Percentiles rank a stretch among this genome's conserved stretches.
These are phyloP conservation scores for Penicillium angulare DNA, from an alignment of 495 filamentous ascomycete genomes.

Conservation along the genomic window DNA sequence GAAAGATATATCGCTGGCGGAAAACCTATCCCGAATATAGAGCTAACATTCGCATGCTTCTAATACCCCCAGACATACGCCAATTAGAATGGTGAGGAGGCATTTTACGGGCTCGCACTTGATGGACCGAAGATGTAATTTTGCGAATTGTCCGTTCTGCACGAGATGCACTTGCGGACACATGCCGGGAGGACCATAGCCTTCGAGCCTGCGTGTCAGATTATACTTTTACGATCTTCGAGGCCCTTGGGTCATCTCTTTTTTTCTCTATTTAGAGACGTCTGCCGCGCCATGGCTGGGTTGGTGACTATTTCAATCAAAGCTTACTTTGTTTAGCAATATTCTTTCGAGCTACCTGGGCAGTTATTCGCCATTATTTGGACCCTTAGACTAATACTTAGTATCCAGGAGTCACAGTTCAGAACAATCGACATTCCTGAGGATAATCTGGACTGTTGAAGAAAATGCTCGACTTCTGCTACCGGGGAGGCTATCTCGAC, in stretches of 20 bases:
- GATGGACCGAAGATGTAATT: slow-evolving; percentile 15
- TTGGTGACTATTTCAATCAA: background rate
- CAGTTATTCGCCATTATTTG: background rate
- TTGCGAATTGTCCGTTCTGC: slow-evolving; percentile 11
- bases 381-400: too few relatives aligned
- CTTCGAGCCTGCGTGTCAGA: too few relatives aligned
- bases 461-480: too few relatives aligned
- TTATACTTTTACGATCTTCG: background rate
- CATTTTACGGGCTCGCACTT: slow-evolving; percentile 14
- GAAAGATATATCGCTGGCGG: slow-evolving; percentile 6
- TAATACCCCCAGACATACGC: slow-evolving; percentile 17
- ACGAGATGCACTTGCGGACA: slow-evolving; percentile 23
- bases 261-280: background rate
- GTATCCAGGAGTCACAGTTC: too few relatives aligned
- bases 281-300: background rate
- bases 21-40: slow-evolving; percentile 8
- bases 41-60: slow-evolving; percentile 14
- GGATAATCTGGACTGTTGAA: too few relatives aligned
- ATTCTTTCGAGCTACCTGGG: too few relatives aligned
- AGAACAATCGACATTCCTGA: too few relatives aligned
- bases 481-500: too few relatives aligned
- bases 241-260: background rate
- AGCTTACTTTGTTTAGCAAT: background rate
- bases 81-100: slow-evolving; percentile 16
- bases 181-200: slow-evolving; percentile 5